phyloP scores from a whole-genome alignment of 495 filamentous ascomycete species.

The Penicillium alfredii region DNA sequence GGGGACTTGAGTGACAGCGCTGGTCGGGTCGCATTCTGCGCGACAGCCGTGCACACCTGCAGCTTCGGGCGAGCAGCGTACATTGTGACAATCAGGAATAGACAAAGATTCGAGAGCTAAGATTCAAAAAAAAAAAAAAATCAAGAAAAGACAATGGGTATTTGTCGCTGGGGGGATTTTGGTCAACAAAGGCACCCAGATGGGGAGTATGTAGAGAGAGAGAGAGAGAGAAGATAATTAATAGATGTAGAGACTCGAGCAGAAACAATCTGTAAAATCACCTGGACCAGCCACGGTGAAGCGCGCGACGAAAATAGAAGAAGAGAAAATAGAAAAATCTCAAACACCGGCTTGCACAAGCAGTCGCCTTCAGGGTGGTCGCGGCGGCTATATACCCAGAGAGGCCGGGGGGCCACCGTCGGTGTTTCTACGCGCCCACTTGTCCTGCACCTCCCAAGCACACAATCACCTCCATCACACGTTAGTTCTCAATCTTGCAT shows the following conservation, averaged over 20 bases:
- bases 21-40: slow-evolving; percentile 30
- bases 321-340: slow-evolving; percentile 29
- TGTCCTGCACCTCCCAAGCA: slow-evolving; percentile 17
- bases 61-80: slow-evolving; percentile 43
- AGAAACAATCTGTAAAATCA: slow-evolving; percentile 17
- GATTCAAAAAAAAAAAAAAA: slow-evolving; percentile 5
- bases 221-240: too few species aligned
- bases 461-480: slow-evolving; percentile 27
- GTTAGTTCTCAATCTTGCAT: slow-evolving; percentile 22
- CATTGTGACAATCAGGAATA: slow-evolving; percentile 24
- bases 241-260: slow-evolving; percentile 26
- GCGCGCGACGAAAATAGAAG: slow-evolving; percentile 37
- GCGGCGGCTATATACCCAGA: slow-evolving; percentile 38
- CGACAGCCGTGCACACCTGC: slow-evolving; percentile 41
- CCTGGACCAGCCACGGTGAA: slow-evolving; percentile 44
- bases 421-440: slow-evolving; percentile 22
- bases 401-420: slow-evolving; percentile 8
- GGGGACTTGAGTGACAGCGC: slow-evolving; percentile 43
- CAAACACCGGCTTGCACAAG: slow-evolving; percentile 31
- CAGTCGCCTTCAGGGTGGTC: slow-evolving; percentile 6
- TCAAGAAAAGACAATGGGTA: too few species aligned
- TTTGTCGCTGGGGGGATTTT: slow-evolving; percentile 18
- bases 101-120: slow-evolving; percentile 7
- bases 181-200: slow-evolving; percentile 35
- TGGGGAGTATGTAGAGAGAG: slow-evolving; percentile 19